Evolutionary conservation across 352 stramenopile species (phyloP), one percentile per base, ranked within the genome.

Genomic region (Nothophytophthora sp.): DNA sequence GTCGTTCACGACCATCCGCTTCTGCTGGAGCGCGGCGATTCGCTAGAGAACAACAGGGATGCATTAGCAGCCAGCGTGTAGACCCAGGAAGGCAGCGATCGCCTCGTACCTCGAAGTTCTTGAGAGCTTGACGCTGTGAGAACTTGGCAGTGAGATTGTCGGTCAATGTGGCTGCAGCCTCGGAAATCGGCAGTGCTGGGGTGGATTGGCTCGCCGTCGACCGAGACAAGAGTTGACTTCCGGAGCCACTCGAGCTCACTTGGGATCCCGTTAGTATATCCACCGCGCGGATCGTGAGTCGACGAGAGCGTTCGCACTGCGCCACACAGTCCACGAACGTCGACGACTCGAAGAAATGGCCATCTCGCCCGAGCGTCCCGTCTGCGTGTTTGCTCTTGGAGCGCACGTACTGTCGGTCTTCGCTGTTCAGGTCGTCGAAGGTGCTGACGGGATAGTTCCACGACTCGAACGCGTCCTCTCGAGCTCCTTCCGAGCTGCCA

Each of bases 401-500:
- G 16, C 79, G 76, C 12, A 90, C 70, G 30, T 84, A 86, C 15
- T 88, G 76, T 1, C 75, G 72, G n/a, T 88, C 79, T 15, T 90
- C 79, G 24, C 74, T 84, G 1, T 50, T 50, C 10, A 88, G 55
- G 6, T 64, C 50, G 39, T 88, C 79, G 16, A 90, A 87, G 12
- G 76, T 86, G 27, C 67, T 81, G 50, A 86, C 73, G 11, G 76
- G 65, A 43, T 82, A 81, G 41, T 80, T 90, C 79, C 79, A 90
- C 11, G 64, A 54, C 55, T 82, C 71, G 0, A 46, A 13, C 4
- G 71, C 51, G 11, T 62, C 63, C 10, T 52, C 42, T 15, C 22
- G 35, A 9, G 27, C 51, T n/a, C n/a, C n/a, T n/a, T n/a, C n/a
- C n/a, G n/a, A n/a, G n/a, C n/a, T n/a, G n/a, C n/a, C n/a, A n/a